Base-by-base conservation (phyloP, 2,329 filamentous ascomycete genomes). In the Claviceps paspali region DNA sequence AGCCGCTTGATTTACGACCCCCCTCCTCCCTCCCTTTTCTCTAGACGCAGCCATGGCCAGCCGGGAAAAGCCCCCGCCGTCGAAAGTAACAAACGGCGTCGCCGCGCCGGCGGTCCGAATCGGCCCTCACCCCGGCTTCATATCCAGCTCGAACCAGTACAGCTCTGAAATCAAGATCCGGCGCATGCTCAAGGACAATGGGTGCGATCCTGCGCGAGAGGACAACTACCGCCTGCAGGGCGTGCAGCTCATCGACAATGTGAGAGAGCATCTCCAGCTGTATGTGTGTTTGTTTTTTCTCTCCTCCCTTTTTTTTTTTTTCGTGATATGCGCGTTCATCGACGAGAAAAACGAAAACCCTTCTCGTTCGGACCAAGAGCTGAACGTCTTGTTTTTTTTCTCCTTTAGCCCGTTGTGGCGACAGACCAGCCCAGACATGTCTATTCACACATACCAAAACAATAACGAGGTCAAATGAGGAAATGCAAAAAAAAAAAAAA, bases 171-270 rank as follows among this genome's bases (percentile, higher is more conserved):
- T 84, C 49, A 76, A 76, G 48, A 73, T 96, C 39, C 78, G 85
- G 43, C 73, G 75, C 50, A 77, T 78, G 55, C 70, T 93, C 40
- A 67, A 70, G 31, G 71, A 73, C 15, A 76, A 79, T 43, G 76
- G 76, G 28, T 75, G 79, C 49, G 81, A 83, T 51, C 76, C 82
- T 36, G 75, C 81, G 27, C 77, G 82, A 40, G 87, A 96, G 55
- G 83, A 88, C 51, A 75, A 63, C 43, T 76, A 84, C 45, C 77
- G 88, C 36, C 62, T 96, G 31, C 84, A 91, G 51, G 91, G 88
- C 14, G 79, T 95, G 8, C 74, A 84, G 41, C 81, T 88, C 68
- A 88, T 98, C 43, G 84, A 95, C 52, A 82, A 77, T 43, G 81
- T 93, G 29, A 73, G 88, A 33, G 76, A 79, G 49, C 73, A 74